Evolutionary conservation across 139 green algal species (phyloP).

Genomic region (Tetraselmis chui): DNA sequence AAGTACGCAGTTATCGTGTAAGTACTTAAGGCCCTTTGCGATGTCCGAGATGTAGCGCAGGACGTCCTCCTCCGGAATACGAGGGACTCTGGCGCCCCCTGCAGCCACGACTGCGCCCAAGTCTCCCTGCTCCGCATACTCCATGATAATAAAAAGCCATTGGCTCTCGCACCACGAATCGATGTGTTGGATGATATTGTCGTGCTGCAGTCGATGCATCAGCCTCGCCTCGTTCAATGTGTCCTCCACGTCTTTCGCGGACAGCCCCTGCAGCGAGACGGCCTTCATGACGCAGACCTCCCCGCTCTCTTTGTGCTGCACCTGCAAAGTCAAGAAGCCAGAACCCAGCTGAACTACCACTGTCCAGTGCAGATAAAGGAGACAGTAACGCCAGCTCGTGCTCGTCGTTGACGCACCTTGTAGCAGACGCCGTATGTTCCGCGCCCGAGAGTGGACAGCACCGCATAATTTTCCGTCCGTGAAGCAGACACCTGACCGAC

Average conservation of each 20-base stretch:
- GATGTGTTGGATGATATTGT: constrained; percentile 17
- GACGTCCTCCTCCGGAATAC: neutral
- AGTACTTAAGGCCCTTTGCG: neutral
- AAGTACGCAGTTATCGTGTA: constrained; percentile 10
- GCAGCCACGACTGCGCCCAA: neutral
- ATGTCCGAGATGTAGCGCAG: constrained; percentile 12
- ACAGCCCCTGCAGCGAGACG: neutral
- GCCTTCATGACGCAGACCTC: neutral
- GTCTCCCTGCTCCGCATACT: constrained; percentile 17
- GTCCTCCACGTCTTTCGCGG: constrained; percentile 4
- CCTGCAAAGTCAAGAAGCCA: too few species aligned
- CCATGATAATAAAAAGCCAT: constrained; percentile 26
- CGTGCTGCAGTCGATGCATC: neutral
- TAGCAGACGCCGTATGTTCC: neutral
- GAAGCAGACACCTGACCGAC: too few species aligned
- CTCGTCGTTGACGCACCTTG: neutral
- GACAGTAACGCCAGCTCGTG: too few species aligned
- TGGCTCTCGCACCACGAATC: constrained; percentile 12
- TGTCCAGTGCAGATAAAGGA: too few species aligned
- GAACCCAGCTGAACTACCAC: too few species aligned
- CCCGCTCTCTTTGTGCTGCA: neutral
- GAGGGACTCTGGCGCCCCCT: neutral
- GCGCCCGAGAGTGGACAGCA: neutral
- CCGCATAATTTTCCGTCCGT: neutral
- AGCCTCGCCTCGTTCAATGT: constrained; percentile 17